These are phyloP conservation scores for Rhododendron ovatum DNA, from an alignment of 148 eudicot species.

Conservation along the genomic window DNA sequence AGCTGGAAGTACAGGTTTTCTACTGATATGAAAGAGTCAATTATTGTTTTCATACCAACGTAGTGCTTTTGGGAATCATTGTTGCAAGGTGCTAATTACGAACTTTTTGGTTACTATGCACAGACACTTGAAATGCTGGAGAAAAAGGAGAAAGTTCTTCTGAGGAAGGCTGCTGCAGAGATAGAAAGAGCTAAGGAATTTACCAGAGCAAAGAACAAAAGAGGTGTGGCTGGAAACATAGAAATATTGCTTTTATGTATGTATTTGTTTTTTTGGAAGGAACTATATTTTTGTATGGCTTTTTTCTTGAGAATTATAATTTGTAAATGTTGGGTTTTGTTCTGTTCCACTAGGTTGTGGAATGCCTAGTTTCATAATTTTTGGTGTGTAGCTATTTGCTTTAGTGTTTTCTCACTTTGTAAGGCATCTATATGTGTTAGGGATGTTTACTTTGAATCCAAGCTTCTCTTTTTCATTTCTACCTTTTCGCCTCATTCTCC, in stretches of 20 bases:
- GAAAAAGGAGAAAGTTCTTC: conserved; percentile 69
- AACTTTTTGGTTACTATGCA: conserved; percentile 2
- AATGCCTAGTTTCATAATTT: background rate
- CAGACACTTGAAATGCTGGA: conserved; percentile 85
- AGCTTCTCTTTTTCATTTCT: background rate
- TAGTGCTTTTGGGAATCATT: background rate
- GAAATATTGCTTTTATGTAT: background rate
- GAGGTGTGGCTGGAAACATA: conserved; percentile 36
- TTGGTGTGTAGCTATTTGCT: background rate
- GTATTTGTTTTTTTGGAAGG: background rate
- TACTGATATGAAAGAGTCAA: background rate
- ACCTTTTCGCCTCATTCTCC: background rate
- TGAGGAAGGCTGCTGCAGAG: conserved; percentile 71
- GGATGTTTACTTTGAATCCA: background rate
- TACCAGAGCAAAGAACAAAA: conserved; percentile 70
- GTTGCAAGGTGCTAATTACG: background rate
- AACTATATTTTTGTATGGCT: background rate
- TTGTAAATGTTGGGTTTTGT: background rate
- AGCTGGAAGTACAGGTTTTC: background rate
- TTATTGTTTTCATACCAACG: background rate
- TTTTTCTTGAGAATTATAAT: background rate
- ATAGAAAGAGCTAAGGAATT: conserved; percentile 71
- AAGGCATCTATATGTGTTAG: background rate
- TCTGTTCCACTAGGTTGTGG: background rate
- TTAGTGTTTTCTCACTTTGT: background rate